phyloP scores from a whole-genome alignment of 202 grass and related monocot species.

The Saccharum hybrid region DNA sequence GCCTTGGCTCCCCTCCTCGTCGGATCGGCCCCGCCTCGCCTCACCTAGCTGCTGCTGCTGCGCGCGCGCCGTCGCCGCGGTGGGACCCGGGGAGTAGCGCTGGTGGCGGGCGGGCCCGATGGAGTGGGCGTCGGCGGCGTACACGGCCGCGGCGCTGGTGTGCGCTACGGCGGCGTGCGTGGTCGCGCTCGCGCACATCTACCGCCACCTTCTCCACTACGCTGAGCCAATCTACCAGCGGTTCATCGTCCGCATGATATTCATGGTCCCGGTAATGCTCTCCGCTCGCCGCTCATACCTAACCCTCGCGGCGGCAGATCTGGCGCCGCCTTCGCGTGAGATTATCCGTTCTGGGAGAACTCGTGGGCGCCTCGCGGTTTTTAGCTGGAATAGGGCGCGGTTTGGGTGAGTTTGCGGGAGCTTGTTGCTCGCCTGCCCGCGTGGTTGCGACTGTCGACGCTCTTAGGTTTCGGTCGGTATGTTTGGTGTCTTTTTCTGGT shows the following conservation, averaged over 20 bases:
- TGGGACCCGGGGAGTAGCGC: conserved; percentile 12
- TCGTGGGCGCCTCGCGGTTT: neutral
- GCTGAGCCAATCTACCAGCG: conserved; percentile 82
- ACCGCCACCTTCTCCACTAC: conserved; percentile 91
- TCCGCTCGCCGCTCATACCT: neutral
- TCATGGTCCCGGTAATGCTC: conserved; percentile 82
- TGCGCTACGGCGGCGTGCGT: conserved; percentile 81
- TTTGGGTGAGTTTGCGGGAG: neutral
- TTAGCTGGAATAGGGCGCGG: neutral
- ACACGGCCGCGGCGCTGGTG: conserved; percentile 76
- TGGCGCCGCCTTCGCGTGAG: neutral
- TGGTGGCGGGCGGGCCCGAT: conserved; percentile 33
- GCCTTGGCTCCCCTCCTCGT: neutral
- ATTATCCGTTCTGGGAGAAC: neutral
- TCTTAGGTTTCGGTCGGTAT: neutral
- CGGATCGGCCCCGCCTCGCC: neutral
- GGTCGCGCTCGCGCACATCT: conserved; percentile 78
- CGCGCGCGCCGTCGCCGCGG: neutral
- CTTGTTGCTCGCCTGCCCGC: neutral
- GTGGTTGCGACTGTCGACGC: neutral
- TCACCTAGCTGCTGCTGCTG: neutral
- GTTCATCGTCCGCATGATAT: conserved; percentile 93
- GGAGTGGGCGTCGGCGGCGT: conserved; percentile 71
- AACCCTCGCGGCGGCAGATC: conserved; percentile 42
- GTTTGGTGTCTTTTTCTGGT: neutral